Conservation (phyloP, 306 rosid genomes). For the Acacia acuminata region DNA sequence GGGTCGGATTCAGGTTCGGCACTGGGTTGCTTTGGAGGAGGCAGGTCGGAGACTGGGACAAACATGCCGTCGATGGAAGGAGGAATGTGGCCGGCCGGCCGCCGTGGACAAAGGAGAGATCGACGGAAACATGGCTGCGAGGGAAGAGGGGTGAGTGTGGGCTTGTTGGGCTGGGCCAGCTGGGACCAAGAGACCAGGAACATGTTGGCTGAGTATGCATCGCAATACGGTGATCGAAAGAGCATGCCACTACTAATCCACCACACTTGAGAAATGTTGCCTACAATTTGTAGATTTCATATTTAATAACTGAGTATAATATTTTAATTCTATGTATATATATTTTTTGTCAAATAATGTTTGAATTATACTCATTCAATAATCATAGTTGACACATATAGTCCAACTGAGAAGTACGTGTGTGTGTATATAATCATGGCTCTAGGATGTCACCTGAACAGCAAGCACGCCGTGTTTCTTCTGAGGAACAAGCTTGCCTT, state of each 20-base stretch:
- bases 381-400: too few species aligned
- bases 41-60: conserved; percentile 38
- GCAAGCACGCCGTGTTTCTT: conserved; percentile 2
- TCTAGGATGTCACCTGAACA: neutral
- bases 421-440: too few species aligned
- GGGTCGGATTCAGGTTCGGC: neutral
- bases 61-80: conserved; percentile 54
- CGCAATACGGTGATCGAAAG: conserved; percentile 73
- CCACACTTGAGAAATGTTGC: conserved; percentile 62
- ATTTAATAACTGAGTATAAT: too few species aligned
- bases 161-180: conserved; percentile 36
- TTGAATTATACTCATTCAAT: too few species aligned
- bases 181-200: conserved; percentile 74
- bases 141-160: conserved; percentile 1
- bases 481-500: conserved; percentile 16
- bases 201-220: conserved; percentile 78
- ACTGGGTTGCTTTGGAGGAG: conserved; percentile 30
- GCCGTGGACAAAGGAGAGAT: conserved; percentile 37
- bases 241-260: conserved; percentile 64
- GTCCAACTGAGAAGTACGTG: too few species aligned
- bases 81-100: conserved; percentile 26
- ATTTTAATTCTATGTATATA: too few species aligned
- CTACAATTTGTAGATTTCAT: conserved; percentile 29
- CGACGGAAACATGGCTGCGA: conserved; percentile 36
- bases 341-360: too few species aligned